A percentile compares a stretch with the other conserved stretches of the same genome.
phyloP scores from a whole-genome alignment of 345 rosid genomes.

The Euphorbia peplus region DNA sequence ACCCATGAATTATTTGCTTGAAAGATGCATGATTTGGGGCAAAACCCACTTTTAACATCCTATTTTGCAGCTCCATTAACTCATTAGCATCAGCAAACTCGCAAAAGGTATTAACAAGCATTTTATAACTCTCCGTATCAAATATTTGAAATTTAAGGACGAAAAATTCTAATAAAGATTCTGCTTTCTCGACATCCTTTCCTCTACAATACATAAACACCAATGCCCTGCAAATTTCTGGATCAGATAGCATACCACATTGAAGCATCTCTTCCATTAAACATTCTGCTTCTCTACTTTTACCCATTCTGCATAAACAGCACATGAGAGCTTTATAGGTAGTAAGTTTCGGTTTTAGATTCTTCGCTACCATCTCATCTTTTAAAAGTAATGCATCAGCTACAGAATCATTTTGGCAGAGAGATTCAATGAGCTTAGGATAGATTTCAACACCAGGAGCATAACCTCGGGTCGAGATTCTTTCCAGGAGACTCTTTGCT shows the following conservation, averaged over 20 bases:
- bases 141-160: conserved; percentile 52
- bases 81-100: conserved; percentile 44
- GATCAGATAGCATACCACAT: conserved; percentile 49
- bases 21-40: conserved; percentile 28
- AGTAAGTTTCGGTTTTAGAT: conserved; percentile 24
- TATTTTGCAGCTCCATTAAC: conserved; percentile 58
- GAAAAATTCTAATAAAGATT: conserved; percentile 46
- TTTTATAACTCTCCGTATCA: conserved; percentile 59
- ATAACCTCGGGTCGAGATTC: conserved; percentile 44
- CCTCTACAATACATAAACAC: conserved; percentile 54
- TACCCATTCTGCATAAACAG: conserved; percentile 48
- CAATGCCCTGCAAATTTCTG: conserved; percentile 49
- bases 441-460: conserved; percentile 40
- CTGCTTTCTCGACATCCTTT: conserved; percentile 51
- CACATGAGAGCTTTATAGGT: conserved; percentile 52
- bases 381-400: conserved; percentile 41
- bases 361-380: conserved; percentile 47
- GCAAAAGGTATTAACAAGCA: conserved; percentile 34
- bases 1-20: no score
- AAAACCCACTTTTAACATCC: conserved; percentile 39
- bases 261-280: conserved; percentile 62
- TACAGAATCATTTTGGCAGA: conserved; percentile 28
- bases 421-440: conserved; percentile 48
- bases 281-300: conserved; percentile 46
- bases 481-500: conserved; percentile 58